Conservation (phyloP, 768 basidiomycete species). For the Rhizopogon sp. region DNA sequence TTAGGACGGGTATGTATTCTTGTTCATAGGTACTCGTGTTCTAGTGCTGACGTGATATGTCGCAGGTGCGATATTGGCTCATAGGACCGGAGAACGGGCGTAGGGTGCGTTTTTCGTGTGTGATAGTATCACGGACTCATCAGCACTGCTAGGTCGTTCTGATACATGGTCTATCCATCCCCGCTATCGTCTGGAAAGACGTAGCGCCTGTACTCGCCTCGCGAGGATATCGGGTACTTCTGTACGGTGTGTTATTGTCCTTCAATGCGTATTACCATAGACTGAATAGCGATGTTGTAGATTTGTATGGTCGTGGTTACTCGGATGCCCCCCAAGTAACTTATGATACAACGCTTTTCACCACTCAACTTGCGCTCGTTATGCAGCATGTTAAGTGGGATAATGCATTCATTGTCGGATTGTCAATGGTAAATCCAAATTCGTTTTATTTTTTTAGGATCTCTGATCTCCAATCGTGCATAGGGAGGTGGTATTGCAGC, state of each 20-base stretch:
- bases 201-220: conserved; percentile 60
- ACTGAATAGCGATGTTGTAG: conserved; percentile 30
- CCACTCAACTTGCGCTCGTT: conserved; percentile 76
- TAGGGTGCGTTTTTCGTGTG: conserved; percentile 39
- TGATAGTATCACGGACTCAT: not conserved
- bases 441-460: not conserved
- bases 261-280: not conserved
- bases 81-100: conserved; percentile 64
- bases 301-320: conserved; percentile 80
- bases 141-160: conserved; percentile 52
- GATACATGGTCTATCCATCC: conserved; percentile 75
- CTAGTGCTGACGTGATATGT: not conserved
- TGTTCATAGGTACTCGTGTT: conserved; percentile 1
- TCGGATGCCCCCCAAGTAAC: conserved; percentile 71
- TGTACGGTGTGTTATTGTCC: conserved; percentile 51
- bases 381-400: conserved; percentile 77
- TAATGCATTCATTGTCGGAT: conserved; percentile 56
- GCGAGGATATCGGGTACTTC: conserved; percentile 65
- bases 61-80: conserved; percentile 72
- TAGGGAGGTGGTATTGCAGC: conserved; percentile 74
- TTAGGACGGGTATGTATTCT: conserved; percentile 51
- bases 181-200: conserved; percentile 74
- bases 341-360: conserved; percentile 62
- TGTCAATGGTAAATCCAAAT: conserved; percentile 62
- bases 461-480: not conserved